Evolutionary conservation across 371 early-diverging fungal genomes (phyloP).

Genomic region (Mucor ambiguus): DNA sequence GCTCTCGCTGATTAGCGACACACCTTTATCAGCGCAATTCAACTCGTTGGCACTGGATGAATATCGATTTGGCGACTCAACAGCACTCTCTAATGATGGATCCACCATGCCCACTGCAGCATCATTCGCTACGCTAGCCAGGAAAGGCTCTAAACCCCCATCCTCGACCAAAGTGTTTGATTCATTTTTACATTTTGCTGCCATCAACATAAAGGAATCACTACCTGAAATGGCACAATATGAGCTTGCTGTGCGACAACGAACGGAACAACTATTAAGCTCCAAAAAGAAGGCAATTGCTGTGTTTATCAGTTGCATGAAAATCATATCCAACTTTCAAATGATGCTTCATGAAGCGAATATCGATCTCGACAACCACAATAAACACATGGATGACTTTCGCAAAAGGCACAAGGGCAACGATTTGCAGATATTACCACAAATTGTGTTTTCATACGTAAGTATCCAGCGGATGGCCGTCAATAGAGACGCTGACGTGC

Average conservation of each 20-base stretch:
- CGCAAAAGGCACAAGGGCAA: slow-evolving; percentile 20
- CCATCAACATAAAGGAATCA: slow-evolving; percentile 67
- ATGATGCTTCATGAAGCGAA: slow-evolving; percentile 37
- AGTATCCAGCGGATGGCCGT: background rate
- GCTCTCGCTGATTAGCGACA: slow-evolving; percentile 29
- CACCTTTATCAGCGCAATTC: slow-evolving; percentile 26
- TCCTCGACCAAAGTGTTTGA: slow-evolving; percentile 41
- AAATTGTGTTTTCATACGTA: slow-evolving; percentile 47
- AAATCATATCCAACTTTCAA: slow-evolving; percentile 52
- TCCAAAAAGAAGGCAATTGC: slow-evolving; percentile 45
- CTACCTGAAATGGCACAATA: slow-evolving; percentile 46
- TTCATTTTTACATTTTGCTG: slow-evolving; percentile 63
- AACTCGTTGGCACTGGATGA: background rate
- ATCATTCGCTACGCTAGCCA: background rate
- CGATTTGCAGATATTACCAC: slow-evolving; percentile 30
- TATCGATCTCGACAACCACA: slow-evolving; percentile 32
- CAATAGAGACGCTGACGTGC: background rate
- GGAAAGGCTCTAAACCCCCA: background rate
- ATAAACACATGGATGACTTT: slow-evolving; percentile 28
- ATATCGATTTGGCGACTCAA: background rate
- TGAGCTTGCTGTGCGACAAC: slow-evolving; percentile 42
- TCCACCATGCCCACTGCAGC: background rate
- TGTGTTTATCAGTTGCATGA: slow-evolving; percentile 38
- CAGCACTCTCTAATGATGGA: background rate
- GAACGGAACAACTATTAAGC: slow-evolving; percentile 24